phyloP scores from a whole-genome alignment of 1,284 basidiomycete species.

The Pulveroboletus sp. region DNA sequence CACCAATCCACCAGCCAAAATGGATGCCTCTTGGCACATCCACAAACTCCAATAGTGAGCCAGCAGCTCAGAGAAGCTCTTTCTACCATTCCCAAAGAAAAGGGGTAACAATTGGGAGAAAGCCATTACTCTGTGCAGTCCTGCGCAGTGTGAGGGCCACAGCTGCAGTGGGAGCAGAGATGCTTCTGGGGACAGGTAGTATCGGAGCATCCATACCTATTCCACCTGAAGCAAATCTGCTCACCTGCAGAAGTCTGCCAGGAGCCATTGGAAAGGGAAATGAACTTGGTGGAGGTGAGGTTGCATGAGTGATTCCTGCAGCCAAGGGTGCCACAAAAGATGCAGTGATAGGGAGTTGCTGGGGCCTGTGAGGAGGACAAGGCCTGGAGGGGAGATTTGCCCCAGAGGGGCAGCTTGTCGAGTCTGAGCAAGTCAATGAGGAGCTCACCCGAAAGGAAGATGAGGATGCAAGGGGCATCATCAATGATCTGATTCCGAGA shows the following conservation, averaged over 20 bases:
- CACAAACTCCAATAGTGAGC: neutral
- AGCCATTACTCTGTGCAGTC: neutral
- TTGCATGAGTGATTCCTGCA: too few relatives aligned
- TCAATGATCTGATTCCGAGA: too few relatives aligned
- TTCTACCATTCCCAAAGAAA: slow-evolving; percentile 9
- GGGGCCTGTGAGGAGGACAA: too few relatives aligned
- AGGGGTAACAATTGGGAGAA: slow-evolving; percentile 6
- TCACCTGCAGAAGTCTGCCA: neutral
- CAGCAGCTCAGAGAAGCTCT: neutral
- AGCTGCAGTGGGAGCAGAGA: neutral
- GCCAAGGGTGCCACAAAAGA: too few relatives aligned
- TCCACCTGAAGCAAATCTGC: neutral
- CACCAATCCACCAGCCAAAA: slow-evolving; percentile 23
- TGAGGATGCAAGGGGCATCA: too few relatives aligned
- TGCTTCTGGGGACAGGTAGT: neutral
- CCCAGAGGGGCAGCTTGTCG: too few relatives aligned
- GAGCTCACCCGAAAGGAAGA: too few relatives aligned
- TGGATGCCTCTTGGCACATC: slow-evolving; percentile 13
- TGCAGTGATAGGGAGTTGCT: too few relatives aligned
- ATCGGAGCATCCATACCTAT: neutral
- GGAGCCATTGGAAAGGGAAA: neutral
- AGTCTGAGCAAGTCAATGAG: too few relatives aligned
- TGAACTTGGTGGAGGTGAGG: too few relatives aligned
- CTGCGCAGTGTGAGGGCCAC: neutral
- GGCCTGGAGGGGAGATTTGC: too few relatives aligned